Conservation (phyloP, 1,139 yeast species). For the Insectozyma bohioensis region DNA sequence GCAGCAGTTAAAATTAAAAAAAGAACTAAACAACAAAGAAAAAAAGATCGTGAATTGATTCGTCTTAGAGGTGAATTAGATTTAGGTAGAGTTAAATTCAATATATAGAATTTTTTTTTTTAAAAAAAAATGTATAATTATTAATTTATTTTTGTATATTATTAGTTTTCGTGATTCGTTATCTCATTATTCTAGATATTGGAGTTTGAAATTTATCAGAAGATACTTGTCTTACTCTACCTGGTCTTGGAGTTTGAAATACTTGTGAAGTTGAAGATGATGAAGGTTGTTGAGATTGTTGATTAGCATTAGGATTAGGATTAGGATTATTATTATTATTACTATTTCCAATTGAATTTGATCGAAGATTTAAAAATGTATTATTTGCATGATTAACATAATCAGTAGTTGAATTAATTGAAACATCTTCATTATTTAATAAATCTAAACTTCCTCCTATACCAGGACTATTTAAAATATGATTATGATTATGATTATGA, state of each 20-base stretch:
- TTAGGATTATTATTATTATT: too few relatives aligned
- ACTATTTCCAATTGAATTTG: constrained; percentile 19
- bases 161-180: too few relatives aligned
- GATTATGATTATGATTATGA: too few relatives aligned
- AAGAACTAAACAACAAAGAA: constrained; percentile 21
- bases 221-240: constrained; percentile 38
- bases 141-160: too few relatives aligned
- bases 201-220: constrained; percentile 48
- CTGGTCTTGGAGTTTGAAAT: constrained; percentile 41
- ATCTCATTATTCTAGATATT: constrained; percentile 38
- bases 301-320: too few relatives aligned
- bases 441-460: too few relatives aligned
- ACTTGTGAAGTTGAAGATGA: constrained; percentile 15
- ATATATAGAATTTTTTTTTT: not conserved
- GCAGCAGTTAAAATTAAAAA: constrained; percentile 54
- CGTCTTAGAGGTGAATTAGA: constrained; percentile 7
- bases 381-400: constrained; percentile 28
- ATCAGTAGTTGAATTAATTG: constrained; percentile 33
- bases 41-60: constrained; percentile 1
- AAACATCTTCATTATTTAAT: constrained; percentile 27
- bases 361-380: constrained; percentile 25
- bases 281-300: constrained; percentile 7
- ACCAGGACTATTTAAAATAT: constrained; percentile 4
- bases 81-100: constrained; percentile 6
- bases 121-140: too few relatives aligned